These are phyloP conservation scores for Salix suchowensis DNA, from an alignment of 345 rosid species.

Conservation along the genomic window DNA sequence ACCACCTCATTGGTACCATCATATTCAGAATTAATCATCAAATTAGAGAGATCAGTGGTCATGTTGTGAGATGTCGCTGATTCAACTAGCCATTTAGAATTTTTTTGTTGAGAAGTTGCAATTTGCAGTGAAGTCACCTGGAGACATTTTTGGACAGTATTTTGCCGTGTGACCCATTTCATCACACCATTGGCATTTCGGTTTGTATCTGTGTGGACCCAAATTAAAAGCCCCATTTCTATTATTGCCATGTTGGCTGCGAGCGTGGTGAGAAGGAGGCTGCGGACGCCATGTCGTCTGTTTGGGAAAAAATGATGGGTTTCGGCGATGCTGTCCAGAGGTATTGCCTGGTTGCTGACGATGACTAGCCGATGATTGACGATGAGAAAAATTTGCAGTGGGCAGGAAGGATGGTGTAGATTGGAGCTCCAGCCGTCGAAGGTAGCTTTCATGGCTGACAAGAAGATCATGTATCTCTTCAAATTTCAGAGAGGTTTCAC, in stretches of 20 bases:
- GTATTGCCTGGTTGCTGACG: too few relatives aligned
- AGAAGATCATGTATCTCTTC: neutral
- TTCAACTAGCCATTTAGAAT: too few relatives aligned
- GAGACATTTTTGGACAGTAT: too few relatives aligned
- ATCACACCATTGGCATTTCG: neutral
- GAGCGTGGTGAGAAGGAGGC: rapidly evolving
- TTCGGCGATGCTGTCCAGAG: too few relatives aligned
- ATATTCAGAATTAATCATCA: neutral
- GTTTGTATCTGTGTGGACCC: neutral
- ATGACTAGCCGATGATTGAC: too few relatives aligned
- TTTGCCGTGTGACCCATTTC: neutral
- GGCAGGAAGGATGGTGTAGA: neutral
- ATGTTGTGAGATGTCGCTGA: too few relatives aligned
- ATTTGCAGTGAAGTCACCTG: too few relatives aligned
- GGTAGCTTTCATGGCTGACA: neutral
- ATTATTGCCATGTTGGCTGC: rapidly evolving
- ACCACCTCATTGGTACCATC: neutral
- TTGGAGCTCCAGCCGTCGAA: neutral
- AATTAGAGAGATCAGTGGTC: too few relatives aligned
- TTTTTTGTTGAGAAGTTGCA: too few relatives aligned
- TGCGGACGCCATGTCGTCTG: neutral
- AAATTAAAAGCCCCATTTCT: too few relatives aligned
- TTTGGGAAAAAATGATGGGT: too few relatives aligned
- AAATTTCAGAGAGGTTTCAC: too few relatives aligned
- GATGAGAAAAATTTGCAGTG: neutral